These are phyloP conservation scores for Lachnellula suecica DNA, from an alignment of 2,329 filamentous ascomycete species.

Conservation along the genomic window DNA sequence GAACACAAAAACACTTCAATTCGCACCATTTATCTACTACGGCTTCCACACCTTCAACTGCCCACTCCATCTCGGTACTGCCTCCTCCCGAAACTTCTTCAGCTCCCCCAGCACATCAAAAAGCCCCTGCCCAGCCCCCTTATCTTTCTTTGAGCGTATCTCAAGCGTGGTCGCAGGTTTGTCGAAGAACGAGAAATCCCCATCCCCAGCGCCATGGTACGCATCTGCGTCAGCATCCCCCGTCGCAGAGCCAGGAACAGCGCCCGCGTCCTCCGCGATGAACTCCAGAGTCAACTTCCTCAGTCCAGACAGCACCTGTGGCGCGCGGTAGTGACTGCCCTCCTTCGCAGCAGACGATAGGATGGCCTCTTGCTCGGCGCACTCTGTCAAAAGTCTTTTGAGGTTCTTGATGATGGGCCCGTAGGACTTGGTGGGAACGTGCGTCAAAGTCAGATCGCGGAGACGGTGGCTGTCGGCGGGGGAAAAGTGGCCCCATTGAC, in stretches of 20 bases:
- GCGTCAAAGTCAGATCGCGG: slow-evolving; percentile 50
- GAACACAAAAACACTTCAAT: too few species aligned
- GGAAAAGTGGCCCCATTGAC: slow-evolving; percentile 48
- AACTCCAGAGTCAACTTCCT: slow-evolving; percentile 55
- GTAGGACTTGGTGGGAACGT: slow-evolving; percentile 52
- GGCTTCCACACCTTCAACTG: too few species aligned
- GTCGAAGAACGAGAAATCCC: slow-evolving; percentile 32
- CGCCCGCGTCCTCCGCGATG: slow-evolving; percentile 16
- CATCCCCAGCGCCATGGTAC: slow-evolving; percentile 14
- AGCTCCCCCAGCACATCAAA: slow-evolving; percentile 20
- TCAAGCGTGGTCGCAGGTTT: neutral
- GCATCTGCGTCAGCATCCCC: slow-evolving; percentile 27
- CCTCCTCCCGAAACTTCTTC: slow-evolving; percentile 13
- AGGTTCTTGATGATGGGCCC: slow-evolving; percentile 51
- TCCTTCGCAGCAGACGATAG: slow-evolving; percentile 16
- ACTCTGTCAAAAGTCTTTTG: slow-evolving; percentile 44
- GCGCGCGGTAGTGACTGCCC: slow-evolving; percentile 35
- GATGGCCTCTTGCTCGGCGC: slow-evolving; percentile 46
- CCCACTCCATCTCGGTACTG: slow-evolving; percentile 17
- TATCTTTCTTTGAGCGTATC: neutral
- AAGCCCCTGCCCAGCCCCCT: neutral
- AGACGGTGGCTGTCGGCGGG: slow-evolving; percentile 59
- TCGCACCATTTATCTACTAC: too few species aligned
- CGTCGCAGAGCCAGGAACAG: slow-evolving; percentile 15
- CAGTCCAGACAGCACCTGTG: slow-evolving; percentile 49